A percentile compares a stretch with the other conserved stretches of the same genome.
These are phyloP conservation scores for Thermothielavioides terrestris DNA, from an alignment of 495 filamentous ascomycete species.

Conservation along the genomic window DNA sequence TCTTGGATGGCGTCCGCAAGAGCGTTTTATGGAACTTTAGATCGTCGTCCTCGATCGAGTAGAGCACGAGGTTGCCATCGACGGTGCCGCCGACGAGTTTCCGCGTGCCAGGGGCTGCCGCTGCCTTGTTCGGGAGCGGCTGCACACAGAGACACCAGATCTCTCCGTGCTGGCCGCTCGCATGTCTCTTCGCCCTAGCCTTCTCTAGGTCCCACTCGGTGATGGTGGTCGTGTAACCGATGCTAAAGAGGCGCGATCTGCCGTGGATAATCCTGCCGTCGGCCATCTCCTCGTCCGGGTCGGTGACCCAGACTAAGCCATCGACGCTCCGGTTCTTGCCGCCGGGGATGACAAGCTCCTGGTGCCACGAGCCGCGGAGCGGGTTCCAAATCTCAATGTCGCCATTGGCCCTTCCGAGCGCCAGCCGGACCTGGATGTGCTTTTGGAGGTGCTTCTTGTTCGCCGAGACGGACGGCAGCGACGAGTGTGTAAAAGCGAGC, in stretches of 20 bases:
- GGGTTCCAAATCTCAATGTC: slow-evolving; percentile 99
- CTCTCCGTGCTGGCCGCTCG: slow-evolving; percentile 87
- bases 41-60: slow-evolving; percentile 76
- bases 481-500: slow-evolving; percentile 82
- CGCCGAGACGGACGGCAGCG: slow-evolving; percentile 51
- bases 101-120: slow-evolving; percentile 3
- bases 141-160: slow-evolving; percentile 96
- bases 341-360: slow-evolving; percentile 76
- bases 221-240: slow-evolving; percentile 83
- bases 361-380: slow-evolving; percentile 72
- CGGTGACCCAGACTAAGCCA: slow-evolving; percentile 86
- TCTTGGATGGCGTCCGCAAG: slow-evolving; percentile 64
- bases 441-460: slow-evolving; percentile 45
- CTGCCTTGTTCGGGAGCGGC: slow-evolving; percentile 38
- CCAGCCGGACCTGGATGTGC: slow-evolving; percentile 53
- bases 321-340: slow-evolving; percentile 84
- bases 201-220: slow-evolving; percentile 90
- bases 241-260: slow-evolving; percentile 83
- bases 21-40: slow-evolving; percentile 63
- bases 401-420: slow-evolving; percentile 87
- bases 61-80: slow-evolving; percentile 77
- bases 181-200: slow-evolving; percentile 65
- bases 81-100: slow-evolving; percentile 83
- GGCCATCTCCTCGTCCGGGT: slow-evolving; percentile 59
- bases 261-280: slow-evolving; percentile 56